These are phyloP conservation scores for Eutrema heterophyllum DNA, from an alignment of 345 rosid species.

Conservation along the genomic window DNA sequence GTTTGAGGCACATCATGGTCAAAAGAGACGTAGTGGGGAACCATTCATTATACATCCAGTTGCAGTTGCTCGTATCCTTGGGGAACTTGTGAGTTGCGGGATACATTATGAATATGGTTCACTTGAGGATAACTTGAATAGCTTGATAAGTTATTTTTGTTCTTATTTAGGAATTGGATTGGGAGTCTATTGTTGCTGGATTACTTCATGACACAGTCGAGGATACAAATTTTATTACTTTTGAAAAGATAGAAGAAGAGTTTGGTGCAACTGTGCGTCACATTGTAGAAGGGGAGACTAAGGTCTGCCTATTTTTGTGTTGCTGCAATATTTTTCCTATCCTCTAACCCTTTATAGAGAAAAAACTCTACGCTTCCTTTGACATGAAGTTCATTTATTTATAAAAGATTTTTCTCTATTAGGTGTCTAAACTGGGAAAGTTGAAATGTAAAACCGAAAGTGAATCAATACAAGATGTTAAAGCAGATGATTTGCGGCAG, in stretches of 20 bases:
- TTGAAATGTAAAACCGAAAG: constrained; percentile 72
- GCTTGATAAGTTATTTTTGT: constrained; percentile 21
- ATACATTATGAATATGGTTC: constrained; percentile 10
- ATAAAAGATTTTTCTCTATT: not conserved
- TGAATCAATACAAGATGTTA: constrained; percentile 82
- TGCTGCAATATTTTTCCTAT: constrained; percentile 8
- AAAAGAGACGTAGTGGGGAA: constrained; percentile 95
- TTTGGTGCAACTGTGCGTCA: constrained; percentile 85
- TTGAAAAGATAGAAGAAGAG: constrained; percentile 87
- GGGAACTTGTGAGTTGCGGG: constrained; percentile 81
- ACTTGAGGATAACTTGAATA: constrained; percentile 9
- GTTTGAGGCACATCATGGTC: constrained; percentile 97
- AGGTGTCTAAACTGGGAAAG: constrained; percentile 98
- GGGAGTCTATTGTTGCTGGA: constrained; percentile 98
- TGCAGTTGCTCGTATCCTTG: constrained; percentile 95
- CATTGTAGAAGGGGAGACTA: constrained; percentile 99
- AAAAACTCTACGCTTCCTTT: not conserved
- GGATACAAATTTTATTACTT: constrained; percentile 88
- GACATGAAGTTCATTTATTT: not conserved
- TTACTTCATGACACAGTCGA: constrained; percentile 97
- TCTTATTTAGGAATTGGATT: constrained; percentile 76
- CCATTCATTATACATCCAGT: constrained; percentile 98
- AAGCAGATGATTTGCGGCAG: constrained; percentile 98
- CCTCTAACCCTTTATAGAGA: not conserved
- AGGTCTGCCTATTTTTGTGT: constrained; percentile 47